Base-by-base conservation (phyloP, 1,284 basidiomycete species). In the Microbotryum intermedium region DNA sequence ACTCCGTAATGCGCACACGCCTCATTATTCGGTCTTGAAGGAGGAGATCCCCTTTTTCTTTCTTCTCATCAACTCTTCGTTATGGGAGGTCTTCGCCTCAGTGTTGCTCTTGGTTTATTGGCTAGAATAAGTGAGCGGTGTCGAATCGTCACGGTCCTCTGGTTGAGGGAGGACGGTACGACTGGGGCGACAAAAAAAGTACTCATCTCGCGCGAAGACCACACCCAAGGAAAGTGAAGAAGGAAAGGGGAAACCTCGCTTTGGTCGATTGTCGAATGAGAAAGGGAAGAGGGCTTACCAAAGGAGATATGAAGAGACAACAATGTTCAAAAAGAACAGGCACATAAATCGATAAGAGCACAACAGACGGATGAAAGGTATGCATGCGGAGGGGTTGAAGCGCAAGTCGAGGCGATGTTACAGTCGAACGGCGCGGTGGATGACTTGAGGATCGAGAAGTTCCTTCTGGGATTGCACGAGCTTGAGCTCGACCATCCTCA, bases 401-500 rank as follows among this genome's bases (percentile, higher is more conserved):
- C 18, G 0, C 26, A 13, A 4, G 50, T 7, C 44, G 23, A 28
- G 6, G 25, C 39, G 13, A n/a, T 13, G 29, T 25, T 39, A 59
- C 26, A 71, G 58, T 23, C 53, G 55, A 18, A 63, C 59, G 5
- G 70, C 69, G 18, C 50, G 58, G 55, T 70, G 61, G 9, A 51
- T 50, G 18, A 72, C 58, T 16, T 48, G 47, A 2, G 71, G 71
- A 5, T 70, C 54, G 34, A 68, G 59, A 58, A 83, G 78, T 44
- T 81, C 74, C 68, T 83, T 80, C 69, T 88, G 84, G 21, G 85
- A 84, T 69, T 88, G 86, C 2, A 95, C 79, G 44, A 95, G 78
- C 51, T 85, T 80, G 61, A 95, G 76, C 74, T 95, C 92, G 58
- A 91, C 78, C 26, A 84, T 83, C 50, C 85, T 80, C 86, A 91